A percentile compares a stretch with the other conserved stretches of the same genome.
phyloP scores from a whole-genome alignment of 1,284 basidiomycete genomes.

The Cutaneotrichosporon mucoides region DNA sequence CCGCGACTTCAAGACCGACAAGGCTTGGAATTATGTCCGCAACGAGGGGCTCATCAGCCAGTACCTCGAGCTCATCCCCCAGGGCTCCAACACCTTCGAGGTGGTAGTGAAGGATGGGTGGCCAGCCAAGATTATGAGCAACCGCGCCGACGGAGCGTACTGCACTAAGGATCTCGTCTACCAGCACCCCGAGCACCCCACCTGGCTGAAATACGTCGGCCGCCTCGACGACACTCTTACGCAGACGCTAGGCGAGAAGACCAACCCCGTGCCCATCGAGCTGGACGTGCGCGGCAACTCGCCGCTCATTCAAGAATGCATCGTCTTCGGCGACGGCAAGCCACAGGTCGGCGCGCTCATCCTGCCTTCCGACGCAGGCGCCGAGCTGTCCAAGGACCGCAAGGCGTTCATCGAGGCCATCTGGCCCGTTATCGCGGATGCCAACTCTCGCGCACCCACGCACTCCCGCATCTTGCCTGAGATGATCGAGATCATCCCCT shows the following conservation, averaged over 20 bases:
- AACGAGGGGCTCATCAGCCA: constrained; percentile 47
- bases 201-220: constrained; percentile 58
- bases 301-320: constrained; percentile 53
- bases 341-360: constrained; percentile 58
- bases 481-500: constrained; percentile 55
- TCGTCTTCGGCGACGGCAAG: constrained; percentile 59
- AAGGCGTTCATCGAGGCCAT: constrained; percentile 49
- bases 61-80: constrained; percentile 54
- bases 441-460: constrained; percentile 56
- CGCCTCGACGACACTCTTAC: constrained; percentile 59
- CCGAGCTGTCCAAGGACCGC: constrained; percentile 48
- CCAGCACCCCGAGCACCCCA: constrained; percentile 51
- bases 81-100: constrained; percentile 54
- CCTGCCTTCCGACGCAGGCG: constrained; percentile 55
- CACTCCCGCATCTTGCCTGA: constrained; percentile 57
- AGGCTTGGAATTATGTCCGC: constrained; percentile 60
- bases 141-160: constrained; percentile 59
- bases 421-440: constrained; percentile 54
- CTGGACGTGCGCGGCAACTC: constrained; percentile 48
- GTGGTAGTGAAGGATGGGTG: constrained; percentile 58
- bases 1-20: constrained; percentile 55
- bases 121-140: constrained; percentile 57
- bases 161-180: constrained; percentile 60
- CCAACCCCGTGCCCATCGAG: constrained; percentile 54
- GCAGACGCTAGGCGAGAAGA: constrained; percentile 56